These are phyloP conservation scores for Sphaerostilbella broomeana DNA, from an alignment of 2,329 filamentous ascomycete genomes.

Conservation along the genomic window DNA sequence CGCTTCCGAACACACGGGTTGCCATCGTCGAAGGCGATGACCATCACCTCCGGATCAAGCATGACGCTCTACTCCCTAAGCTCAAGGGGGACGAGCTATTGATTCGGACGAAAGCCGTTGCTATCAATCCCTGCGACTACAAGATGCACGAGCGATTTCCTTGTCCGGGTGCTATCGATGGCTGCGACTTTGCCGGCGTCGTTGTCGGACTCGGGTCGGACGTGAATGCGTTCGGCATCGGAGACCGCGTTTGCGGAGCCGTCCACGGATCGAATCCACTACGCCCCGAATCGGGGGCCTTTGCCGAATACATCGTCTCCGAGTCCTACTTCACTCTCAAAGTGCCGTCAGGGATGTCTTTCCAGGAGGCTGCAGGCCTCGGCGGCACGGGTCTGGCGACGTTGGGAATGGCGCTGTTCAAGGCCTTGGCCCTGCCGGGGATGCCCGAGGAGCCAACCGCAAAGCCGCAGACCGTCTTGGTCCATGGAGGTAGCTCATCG, in stretches of 20 bases:
- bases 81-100: constrained; percentile 20
- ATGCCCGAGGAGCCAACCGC: too few relatives aligned
- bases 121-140: constrained; percentile 24
- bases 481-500: background rate
- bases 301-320: constrained; percentile 16
- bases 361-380: constrained; percentile 15
- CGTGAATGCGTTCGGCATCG: constrained; percentile 17
- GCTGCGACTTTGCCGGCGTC: constrained; percentile 26
- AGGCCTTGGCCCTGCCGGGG: too few relatives aligned
- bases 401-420: too few relatives aligned
- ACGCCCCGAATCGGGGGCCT: constrained; percentile 17
- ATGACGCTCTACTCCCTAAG: constrained; percentile 1
- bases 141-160: constrained; percentile 22
- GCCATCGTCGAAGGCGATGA: constrained; percentile 4
- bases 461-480: too few relatives aligned
- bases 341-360: constrained; percentile 14
- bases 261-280: constrained; percentile 14
- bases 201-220: constrained; percentile 21
- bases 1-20: background rate
- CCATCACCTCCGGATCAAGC: background rate
- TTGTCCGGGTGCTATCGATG: constrained; percentile 18
- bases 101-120: constrained; percentile 27
- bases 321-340: constrained; percentile 12
- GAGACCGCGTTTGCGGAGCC: constrained; percentile 24
- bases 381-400: constrained; percentile 16